Base-by-base conservation (phyloP, 208 protist species). In the Trypanosoma cruzi region DNA sequence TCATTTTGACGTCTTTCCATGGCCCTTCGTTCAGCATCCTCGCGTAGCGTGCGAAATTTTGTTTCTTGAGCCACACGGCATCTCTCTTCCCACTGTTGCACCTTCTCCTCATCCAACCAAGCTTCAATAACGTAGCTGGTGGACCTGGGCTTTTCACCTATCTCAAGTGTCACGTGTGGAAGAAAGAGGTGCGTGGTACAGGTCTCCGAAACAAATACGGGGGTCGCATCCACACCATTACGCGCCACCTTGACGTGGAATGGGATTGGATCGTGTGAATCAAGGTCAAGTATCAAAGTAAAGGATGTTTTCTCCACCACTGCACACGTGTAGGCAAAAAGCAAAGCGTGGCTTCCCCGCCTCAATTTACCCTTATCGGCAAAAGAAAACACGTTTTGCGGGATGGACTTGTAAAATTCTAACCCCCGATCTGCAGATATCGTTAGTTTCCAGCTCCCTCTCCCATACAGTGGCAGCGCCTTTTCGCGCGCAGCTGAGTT, bases 291-390 rank as follows among this genome's bases (percentile, higher is more conserved):
- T 11, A 81, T 44, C 24, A 93, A 31, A 0, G 86, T 85, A 29
- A 95, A 44, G 72, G 84, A 79, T 2, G 86, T 89, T 31, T 62
- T 50, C 63, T 93, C 90, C 0, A 69, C 44, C 14, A 95, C 57
- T 18, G 53, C 77, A 67, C 81, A 90, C 6, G 62, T 68, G 63
- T 91, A 82, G 64, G 81, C 67, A 68, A 90, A 92, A 26, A 95
- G 79, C 42, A 89, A 32, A 18, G 67, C 58, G n/a, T 67, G 68
- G n/a, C 79, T 85, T 29, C 89, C 86, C 55, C 81, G 80, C 8
- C 54, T 75, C 8, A 94, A 71, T n/a, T 82, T 70, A 16, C 80
- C 80, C 34, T 66, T 73, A 13, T 84, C 69, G n/a, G 53, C 31
- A 63, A 91, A 71, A 28, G 73, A 70, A 49, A 74, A 70, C 13